Conservation (phyloP, 2,329 filamentous ascomycete species). For the Pseudocercospora vitis region DNA sequence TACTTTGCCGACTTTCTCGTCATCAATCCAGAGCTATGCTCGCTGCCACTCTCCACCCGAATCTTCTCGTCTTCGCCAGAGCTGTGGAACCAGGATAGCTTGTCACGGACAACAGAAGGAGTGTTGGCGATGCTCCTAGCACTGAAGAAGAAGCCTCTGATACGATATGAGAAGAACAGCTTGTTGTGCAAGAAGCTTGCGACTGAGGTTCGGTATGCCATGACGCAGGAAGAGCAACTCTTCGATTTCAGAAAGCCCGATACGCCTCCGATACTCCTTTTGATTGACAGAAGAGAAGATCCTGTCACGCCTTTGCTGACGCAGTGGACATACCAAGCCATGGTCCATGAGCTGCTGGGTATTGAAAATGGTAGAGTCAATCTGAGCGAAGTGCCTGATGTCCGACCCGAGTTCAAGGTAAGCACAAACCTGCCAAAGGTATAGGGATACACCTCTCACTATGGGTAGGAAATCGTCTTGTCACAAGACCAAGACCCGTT, state of each 20-base stretch:
- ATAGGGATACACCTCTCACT: constrained; percentile 6
- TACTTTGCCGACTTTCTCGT: constrained; percentile 96
- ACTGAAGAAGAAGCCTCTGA: constrained; percentile 93
- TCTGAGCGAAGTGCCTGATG: constrained; percentile 59
- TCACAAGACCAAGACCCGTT: constrained; percentile 98
- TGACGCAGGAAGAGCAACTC: constrained; percentile 92
- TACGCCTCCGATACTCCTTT: constrained; percentile 86
- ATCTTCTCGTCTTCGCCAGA: constrained; percentile 58
- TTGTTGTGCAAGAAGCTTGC: constrained; percentile 87
- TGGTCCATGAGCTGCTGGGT: constrained; percentile 94
- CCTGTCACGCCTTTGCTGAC: constrained; percentile 91
- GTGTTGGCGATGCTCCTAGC: constrained; percentile 80
- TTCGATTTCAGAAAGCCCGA: constrained; percentile 96
- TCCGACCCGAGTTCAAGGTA: constrained; percentile 36
- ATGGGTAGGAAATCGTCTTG: constrained; percentile 75
- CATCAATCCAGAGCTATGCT: constrained; percentile 80
- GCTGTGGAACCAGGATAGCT: constrained; percentile 83
- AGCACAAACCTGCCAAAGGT: neutral
- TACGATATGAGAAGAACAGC: constrained; percentile 91
- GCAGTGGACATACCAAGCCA: constrained; percentile 99
- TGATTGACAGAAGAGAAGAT: constrained; percentile 89
- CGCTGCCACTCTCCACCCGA: constrained; percentile 33
- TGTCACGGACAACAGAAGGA: constrained; percentile 85
- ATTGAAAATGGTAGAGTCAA: constrained; percentile 95
- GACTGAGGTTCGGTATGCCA: constrained; percentile 85